Evolutionary conservation across 2,329 filamentous ascomycete genomes (phyloP).

Genomic region (Rasamsonia emersonii): DNA sequence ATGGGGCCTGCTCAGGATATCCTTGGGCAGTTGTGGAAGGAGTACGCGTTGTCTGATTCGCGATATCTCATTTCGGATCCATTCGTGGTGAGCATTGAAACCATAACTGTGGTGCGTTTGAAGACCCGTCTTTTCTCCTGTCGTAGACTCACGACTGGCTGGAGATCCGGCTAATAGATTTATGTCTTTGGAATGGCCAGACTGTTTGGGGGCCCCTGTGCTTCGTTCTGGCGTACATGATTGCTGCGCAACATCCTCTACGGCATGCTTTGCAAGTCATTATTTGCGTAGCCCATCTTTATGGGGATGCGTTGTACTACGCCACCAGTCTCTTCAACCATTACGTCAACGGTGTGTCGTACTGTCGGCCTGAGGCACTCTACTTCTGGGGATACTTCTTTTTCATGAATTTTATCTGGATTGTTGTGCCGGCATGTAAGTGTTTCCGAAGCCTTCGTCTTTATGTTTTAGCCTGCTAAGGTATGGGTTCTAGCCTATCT

Average conservation of each 20-base stretch:
- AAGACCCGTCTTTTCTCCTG: neutral
- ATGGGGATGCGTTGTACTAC: slow-evolving; percentile 57
- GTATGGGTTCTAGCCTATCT: slow-evolving; percentile 1
- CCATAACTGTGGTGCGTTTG: slow-evolving; percentile 61
- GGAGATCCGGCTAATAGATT: too few relatives aligned
- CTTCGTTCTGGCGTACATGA: slow-evolving; percentile 47
- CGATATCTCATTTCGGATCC: slow-evolving; percentile 73
- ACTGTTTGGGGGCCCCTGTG: slow-evolving; percentile 55
- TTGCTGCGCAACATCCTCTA: slow-evolving; percentile 46
- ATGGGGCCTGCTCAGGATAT: slow-evolving; percentile 62
- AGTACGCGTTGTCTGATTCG: slow-evolving; percentile 80
- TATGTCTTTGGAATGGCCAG: slow-evolving; percentile 23
- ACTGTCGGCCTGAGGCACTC: slow-evolving; percentile 53
- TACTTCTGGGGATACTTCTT: slow-evolving; percentile 62
- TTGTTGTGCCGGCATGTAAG: slow-evolving; percentile 51
- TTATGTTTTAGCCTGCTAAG: too few relatives aligned
- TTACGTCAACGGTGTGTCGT: slow-evolving; percentile 44
- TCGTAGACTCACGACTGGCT: too few relatives aligned
- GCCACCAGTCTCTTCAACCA: slow-evolving; percentile 55
- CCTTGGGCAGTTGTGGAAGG: slow-evolving; percentile 85
- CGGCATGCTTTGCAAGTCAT: slow-evolving; percentile 53
- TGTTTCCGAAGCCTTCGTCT: too few relatives aligned
- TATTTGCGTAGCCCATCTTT: slow-evolving; percentile 55
- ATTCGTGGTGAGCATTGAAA: slow-evolving; percentile 83
- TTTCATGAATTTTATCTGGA: slow-evolving; percentile 59